Evolutionary conservation across 495 filamentous ascomycete species (phyloP).

Genomic region (Podospora appendiculata): DNA sequence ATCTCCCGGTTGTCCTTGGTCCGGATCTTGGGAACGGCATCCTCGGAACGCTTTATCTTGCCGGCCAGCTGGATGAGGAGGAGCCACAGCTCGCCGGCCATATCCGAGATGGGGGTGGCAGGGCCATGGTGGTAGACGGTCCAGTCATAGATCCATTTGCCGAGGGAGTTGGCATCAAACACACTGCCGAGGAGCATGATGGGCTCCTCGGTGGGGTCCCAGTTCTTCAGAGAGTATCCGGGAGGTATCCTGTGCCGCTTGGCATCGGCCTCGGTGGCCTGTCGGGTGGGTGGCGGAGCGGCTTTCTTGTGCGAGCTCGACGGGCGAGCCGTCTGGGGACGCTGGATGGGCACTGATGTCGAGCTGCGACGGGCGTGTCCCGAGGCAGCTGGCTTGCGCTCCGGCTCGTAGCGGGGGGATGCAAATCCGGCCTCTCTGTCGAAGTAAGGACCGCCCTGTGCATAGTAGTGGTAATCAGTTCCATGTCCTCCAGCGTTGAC

Average conservation of each 20-base stretch:
- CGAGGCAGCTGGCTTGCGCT: constrained; percentile 24
- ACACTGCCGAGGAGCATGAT: constrained; percentile 93
- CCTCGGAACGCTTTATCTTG: constrained; percentile 88
- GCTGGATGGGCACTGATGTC: constrained; percentile 28
- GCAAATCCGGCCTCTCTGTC: constrained; percentile 31
- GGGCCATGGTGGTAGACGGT: constrained; percentile 88
- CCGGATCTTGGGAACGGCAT: constrained; percentile 68
- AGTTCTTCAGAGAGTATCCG: constrained; percentile 96
- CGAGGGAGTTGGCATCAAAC: constrained; percentile 94
- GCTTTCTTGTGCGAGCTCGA: constrained; percentile 28
- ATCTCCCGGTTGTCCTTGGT: constrained; percentile 66
- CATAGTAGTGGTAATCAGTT: constrained; percentile 50
- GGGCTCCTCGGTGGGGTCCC: constrained; percentile 87
- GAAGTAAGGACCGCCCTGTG: constrained; percentile 37
- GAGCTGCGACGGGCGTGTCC: constrained; percentile 35
- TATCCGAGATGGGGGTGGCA: constrained; percentile 78
- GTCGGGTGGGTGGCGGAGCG: constrained; percentile 30
- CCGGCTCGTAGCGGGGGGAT: constrained; percentile 34
- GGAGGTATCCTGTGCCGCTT: constrained; percentile 72
- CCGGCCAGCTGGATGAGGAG: constrained; percentile 91
- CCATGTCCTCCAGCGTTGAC: constrained; percentile 42
- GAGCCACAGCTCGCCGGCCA: constrained; percentile 93
- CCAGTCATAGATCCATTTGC: constrained; percentile 99
- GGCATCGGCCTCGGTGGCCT: constrained; percentile 83
- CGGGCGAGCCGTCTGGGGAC: constrained; percentile 37